These are phyloP conservation scores for Penicillium waksmanii DNA, from an alignment of 495 filamentous ascomycete genomes.

Conservation along the genomic window DNA sequence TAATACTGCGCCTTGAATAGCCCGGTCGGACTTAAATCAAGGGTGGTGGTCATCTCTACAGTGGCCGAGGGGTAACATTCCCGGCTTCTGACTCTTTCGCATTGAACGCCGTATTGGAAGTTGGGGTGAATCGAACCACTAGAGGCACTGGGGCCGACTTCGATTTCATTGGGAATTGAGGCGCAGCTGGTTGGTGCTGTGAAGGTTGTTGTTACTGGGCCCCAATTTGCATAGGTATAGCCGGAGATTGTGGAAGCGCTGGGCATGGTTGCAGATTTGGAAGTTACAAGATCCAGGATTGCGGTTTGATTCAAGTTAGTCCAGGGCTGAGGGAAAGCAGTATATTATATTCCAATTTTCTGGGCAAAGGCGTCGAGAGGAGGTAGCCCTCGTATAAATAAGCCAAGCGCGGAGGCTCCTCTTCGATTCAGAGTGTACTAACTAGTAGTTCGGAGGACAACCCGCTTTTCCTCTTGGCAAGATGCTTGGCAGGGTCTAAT, in stretches of 20 bases:
- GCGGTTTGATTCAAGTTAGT: background rate
- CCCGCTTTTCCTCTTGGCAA: too few species aligned
- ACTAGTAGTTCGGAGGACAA: too few species aligned
- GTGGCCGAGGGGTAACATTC: background rate
- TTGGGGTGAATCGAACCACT: too few species aligned
- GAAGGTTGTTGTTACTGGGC: slow-evolving; percentile 17
- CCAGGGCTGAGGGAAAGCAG: too few species aligned
- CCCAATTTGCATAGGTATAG: slow-evolving; percentile 15
- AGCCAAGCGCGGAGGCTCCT: too few species aligned
- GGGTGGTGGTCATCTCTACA: background rate
- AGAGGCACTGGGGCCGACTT: background rate
- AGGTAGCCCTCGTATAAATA: too few species aligned
- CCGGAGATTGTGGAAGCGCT: slow-evolving; percentile 6
- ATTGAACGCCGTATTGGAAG: background rate
- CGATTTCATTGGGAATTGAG: background rate
- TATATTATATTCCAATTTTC: too few species aligned
- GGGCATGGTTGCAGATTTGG: slow-evolving; percentile 8
- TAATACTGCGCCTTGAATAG: background rate
- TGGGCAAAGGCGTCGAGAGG: too few species aligned
- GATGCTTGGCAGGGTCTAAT: background rate
- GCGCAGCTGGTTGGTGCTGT: slow-evolving; percentile 10
- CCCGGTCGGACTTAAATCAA: background rate
- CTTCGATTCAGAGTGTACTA: too few species aligned
- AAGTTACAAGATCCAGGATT: background rate
- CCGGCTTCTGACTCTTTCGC: background rate